Base-by-base conservation (phyloP, 352 stramenopile genomes). In the Globisporangium spiculum region DNA sequence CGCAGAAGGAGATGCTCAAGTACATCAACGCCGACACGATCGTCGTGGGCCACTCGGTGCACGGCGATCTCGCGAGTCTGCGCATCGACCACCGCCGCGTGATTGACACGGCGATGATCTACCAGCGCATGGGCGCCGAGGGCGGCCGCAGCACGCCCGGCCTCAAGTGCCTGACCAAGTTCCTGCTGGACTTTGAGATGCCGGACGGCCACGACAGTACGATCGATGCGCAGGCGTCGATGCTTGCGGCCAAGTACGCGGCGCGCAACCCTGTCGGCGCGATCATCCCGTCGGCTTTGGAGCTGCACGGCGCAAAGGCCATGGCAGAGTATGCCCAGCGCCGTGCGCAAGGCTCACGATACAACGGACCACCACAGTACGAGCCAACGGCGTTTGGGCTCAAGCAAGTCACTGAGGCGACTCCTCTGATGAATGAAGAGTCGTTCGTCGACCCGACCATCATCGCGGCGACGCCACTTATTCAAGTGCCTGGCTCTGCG, bases 101-200 rank as follows among this genome's bases (percentile, higher is more conserved):
- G 18, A 94, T 96, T 61, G 88, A 96, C 72, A 96, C 88, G 66
- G 76, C 88, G 50, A 76, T 93, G 60, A 89, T 96, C 63, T 96
- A 81, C 66, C 80, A 81, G 66, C 85, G 86, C 26, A 91, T 84
- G 46, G 72, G 73, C 18, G 74, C 68, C 30, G 75, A 75, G 46
- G 22, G 66, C 1, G 72, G 66, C 14, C 75, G 76, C 9, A 64
- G 69, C 27, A 94, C 80, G 36, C 86, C 88, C 2, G 87, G 87
- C 22, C 75, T 96, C 16, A 87, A 89, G 54, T 80, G 83, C 34
- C 72, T 96, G 9, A 93, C 88, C 54, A 92, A 93, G 69, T 88
- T 90, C 54, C 65, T 96, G 61, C 74, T 96, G 8, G 70, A 84
- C 14, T 92, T 95, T 63, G 85, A 94, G 46, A 94, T 96, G 88